phyloP scores from a whole-genome alignment of 2,329 filamentous ascomycete species.

The Canariomyces notabilis region DNA sequence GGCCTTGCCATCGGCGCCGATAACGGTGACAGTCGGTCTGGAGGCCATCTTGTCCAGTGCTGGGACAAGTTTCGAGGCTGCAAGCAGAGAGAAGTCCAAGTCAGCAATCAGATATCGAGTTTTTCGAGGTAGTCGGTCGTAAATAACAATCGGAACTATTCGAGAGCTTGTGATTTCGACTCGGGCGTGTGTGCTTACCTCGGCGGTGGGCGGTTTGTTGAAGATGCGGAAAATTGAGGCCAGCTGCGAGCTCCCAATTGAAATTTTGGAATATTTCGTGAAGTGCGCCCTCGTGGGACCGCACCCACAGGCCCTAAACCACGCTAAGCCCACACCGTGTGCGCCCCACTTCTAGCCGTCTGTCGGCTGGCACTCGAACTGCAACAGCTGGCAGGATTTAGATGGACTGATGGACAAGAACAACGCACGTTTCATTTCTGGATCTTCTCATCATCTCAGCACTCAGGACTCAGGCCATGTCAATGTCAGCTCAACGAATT shows the following conservation, averaged over 20 bases:
- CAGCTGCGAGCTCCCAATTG: constrained; percentile 22
- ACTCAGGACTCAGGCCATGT: no score
- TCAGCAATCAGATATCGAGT: constrained; percentile 13
- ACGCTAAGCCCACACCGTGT: constrained; percentile 17
- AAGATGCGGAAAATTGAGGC: constrained; percentile 24
- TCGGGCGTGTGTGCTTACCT: constrained; percentile 21
- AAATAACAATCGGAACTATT: background rate
- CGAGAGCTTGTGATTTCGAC: background rate
- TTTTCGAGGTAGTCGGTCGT: background rate
- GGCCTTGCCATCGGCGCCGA: constrained; percentile 91
- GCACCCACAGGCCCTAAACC: constrained; percentile 23
- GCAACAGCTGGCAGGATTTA: background rate
- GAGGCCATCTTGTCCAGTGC: constrained; percentile 69
- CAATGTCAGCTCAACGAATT: no score
- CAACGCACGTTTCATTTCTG: no score
- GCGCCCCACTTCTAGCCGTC: constrained; percentile 4
- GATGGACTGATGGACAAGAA: no score
- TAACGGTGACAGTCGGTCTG: constrained; percentile 95
- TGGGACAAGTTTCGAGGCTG: constrained; percentile 23
- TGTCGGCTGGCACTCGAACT: constrained; percentile 12
- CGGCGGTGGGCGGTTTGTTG: constrained; percentile 24
- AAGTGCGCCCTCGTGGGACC: constrained; percentile 25
- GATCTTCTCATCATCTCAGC: no score
- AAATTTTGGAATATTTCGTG: constrained; percentile 28
- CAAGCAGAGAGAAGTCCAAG: constrained; percentile 2